Percentiles rank a stretch among this genome's conserved stretches.
phyloP scores from a whole-genome alignment of 2,329 filamentous ascomycete species.

The Pseudocercospora pini-densiflorae region DNA sequence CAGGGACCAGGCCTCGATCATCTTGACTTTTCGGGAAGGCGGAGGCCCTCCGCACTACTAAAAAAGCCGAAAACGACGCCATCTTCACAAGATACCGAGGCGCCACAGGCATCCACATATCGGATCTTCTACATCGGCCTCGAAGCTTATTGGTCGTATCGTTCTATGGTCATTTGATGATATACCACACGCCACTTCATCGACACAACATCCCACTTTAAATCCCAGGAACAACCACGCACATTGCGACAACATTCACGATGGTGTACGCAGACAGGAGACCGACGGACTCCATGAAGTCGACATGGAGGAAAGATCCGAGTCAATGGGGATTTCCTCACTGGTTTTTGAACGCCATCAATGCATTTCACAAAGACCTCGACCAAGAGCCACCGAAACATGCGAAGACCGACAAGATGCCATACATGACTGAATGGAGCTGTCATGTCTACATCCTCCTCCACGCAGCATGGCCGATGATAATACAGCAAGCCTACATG shows the following conservation, averaged over 20 bases:
- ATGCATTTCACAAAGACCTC: conserved; percentile 20
- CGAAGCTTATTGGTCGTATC: conserved; percentile 6
- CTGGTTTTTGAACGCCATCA: conserved; percentile 23
- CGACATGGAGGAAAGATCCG: conserved; percentile 29
- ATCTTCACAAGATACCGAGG: conserved; percentile 12
- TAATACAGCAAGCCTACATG: conserved; percentile 44
- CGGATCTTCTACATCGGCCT: not conserved
- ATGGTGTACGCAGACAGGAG: conserved; percentile 19
- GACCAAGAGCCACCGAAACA: conserved; percentile 23
- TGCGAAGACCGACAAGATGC: conserved; percentile 43
- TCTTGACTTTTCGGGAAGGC: conserved; percentile 6
- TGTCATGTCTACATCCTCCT: conserved; percentile 46
- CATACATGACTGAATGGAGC: conserved; percentile 43
- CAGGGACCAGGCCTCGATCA: not conserved
- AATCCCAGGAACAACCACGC: conserved; percentile 1
- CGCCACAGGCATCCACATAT: conserved; percentile 11
- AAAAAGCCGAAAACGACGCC: conserved; percentile 4
- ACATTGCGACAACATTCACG: not conserved
- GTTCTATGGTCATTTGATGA: conserved; percentile 5
- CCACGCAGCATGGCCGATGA: conserved; percentile 44
- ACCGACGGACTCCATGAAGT: conserved; percentile 31
- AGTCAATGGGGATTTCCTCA: conserved; percentile 27
- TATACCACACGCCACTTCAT: conserved; percentile 9
- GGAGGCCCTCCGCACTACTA: not conserved
- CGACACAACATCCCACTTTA: not conserved